Base-by-base conservation (phyloP, 2,329 filamentous ascomycete species). In the Claviceps arundinis region DNA sequence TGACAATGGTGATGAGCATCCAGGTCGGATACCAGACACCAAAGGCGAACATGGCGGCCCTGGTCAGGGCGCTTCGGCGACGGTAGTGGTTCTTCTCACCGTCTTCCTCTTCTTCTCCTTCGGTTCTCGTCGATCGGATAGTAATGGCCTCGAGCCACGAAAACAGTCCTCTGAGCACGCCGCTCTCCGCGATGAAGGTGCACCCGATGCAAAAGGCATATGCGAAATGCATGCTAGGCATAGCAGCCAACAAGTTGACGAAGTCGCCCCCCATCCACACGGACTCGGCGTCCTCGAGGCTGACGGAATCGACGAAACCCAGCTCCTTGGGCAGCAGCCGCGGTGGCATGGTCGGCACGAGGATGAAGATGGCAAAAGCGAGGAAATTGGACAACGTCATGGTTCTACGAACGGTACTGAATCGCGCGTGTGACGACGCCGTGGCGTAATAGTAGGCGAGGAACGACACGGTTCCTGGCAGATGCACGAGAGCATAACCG, bases 401-500 rank as follows among this genome's bases (percentile, higher is more conserved):
- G 49, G 76, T 78, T 13, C 76, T 68, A 26, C 77, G 70, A 37
- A 73, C 70, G 13, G 68, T 63, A 56, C 76, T 73, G 62, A 77
- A 80, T 17, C 73, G 68, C 59, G 76, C 75, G 49, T 73, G 72
- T 4, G 77, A 80, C 37, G 78, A 82, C 44, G 80, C 84, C 62
- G 81, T 76, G 66, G 82, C 82, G 66, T 80, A 86, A 5, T 85
- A 72, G 64, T 79, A 76, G 41, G 70, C 65, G 8, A 69, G 62
- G 58, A 85, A 87, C 37, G 82, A 72, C 54, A 86, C 85, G 2
- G 81, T 85, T 19, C 81, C 82, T 0, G 82, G 83, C 55, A 86
- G 85, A 65, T 86, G 83, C 58, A 87, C 84, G 64, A 85, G 85
- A 8, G 81, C 84, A 66, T 85, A 86, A 22, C 76, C 76, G 60